Evolutionary conservation across 1,284 basidiomycete genomes (phyloP), one percentile per base, ranked within the genome.

Genomic region (Lentinula novae-zelandiae): DNA sequence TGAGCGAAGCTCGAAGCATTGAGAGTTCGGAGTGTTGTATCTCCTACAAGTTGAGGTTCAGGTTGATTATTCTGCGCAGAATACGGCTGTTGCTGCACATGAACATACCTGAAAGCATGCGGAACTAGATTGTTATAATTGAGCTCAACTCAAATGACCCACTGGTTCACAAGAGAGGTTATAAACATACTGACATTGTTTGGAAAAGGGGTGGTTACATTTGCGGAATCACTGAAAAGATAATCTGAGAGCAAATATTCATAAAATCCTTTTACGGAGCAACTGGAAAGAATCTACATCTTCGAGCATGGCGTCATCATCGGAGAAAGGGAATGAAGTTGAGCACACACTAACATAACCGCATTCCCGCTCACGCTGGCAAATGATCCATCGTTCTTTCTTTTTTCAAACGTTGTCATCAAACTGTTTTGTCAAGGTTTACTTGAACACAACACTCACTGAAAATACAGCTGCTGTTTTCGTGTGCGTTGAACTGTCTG

Each of bases 321-420:
- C 34, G 7, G 10, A 22, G 15, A 50, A 50, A 50, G 31, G 6
- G 31, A 33, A 9, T 6, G 22, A 38, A 40, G 4, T 27, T 13
- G 17, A 36, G 12, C 27, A 65, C 72, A 22, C 58, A 76, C 27
- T 27, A 27, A 27, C 75, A 77, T 76, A 53, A 78, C 75, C 34
- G 73, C 69, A 46, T 71, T 73, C 10, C 75, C 76, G 56, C 67
- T 68, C 49, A 76, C 66, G 60, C 74, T 76, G 15, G 72, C 72
- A 57, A 78, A 76, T 46, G 70, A 72, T 4, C 73, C 75, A 44
- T 78, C 76, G 36, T 66, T 62, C 73, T 73, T 75, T 60, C 75
- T 78, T 54, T 52, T 50, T 15, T 7, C 1, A 3, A 4, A 27
- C 27, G 5, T 31, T 13, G 49, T 15, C 12, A 15, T 20, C 22